Percentiles rank a stretch among this genome's conserved stretches.
These are phyloP conservation scores for Sclerotinia subarctica DNA, from an alignment of 2,329 filamentous ascomycete genomes.

Conservation along the genomic window DNA sequence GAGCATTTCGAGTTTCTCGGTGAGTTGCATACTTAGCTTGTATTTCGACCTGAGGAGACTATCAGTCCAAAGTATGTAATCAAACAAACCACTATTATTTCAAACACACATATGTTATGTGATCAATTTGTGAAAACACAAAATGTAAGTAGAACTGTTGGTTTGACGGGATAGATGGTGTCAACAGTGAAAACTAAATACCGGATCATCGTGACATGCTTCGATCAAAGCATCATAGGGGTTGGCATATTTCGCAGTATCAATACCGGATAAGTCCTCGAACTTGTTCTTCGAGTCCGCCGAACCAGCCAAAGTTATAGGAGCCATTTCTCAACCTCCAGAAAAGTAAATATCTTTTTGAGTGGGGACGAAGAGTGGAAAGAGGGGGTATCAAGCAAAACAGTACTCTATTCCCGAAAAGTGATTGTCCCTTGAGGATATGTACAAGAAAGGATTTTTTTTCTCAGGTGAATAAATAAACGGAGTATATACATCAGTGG, in stretches of 20 bases:
- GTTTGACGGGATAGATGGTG: not conserved
- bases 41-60: constrained; percentile 30
- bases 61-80: not conserved
- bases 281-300: constrained; percentile 37
- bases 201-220: constrained; percentile 37
- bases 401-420: not conserved
- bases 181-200: constrained; percentile 18
- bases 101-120: not conserved
- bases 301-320: constrained; percentile 23
- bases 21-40: constrained; percentile 62
- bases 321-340: constrained; percentile 24
- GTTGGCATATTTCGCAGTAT: constrained; percentile 34
- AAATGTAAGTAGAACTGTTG: not conserved
- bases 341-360: not conserved
- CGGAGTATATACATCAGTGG: not conserved
- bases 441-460: not conserved
- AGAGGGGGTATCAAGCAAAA: not conserved
- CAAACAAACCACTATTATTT: not conserved
- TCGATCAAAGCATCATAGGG: constrained; percentile 39
- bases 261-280: constrained; percentile 38
- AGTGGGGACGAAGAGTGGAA: not conserved
- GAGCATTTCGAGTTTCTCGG: constrained; percentile 68
- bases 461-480: not conserved
- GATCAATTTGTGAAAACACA: not conserved
- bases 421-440: not conserved